Conservation (phyloP, 2,329 filamentous ascomycete species). For the Cytospora leucostoma region DNA sequence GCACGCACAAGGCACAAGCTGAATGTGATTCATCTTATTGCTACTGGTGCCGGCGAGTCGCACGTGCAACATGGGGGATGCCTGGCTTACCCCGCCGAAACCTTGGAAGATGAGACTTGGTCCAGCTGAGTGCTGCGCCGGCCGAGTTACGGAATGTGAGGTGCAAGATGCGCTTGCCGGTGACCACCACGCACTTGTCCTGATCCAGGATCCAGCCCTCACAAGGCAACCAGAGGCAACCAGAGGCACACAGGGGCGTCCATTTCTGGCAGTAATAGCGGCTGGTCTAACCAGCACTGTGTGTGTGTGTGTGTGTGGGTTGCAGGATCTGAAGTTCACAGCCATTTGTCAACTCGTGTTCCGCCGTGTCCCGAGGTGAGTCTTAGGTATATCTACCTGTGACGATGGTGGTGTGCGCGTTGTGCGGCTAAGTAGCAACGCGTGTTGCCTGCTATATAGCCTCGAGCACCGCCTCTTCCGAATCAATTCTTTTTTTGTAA, state of each 20-base stretch:
- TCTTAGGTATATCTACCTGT: conserved; percentile 23
- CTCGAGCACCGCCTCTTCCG: background rate
- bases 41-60: conserved; percentile 9
- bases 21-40: conserved; percentile 20
- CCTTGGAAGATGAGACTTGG: conserved; percentile 17
- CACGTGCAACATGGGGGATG: conserved; percentile 23
- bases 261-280: conserved; percentile 21
- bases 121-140: conserved; percentile 24
- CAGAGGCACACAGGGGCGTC: background rate
- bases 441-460: conserved; percentile 15
- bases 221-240: conserved; percentile 15
- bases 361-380: background rate
- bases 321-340: conserved; percentile 16
- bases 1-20: conserved; percentile 9
- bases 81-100: conserved; percentile 17
- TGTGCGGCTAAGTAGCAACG: conserved; percentile 21
- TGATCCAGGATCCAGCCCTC: conserved; percentile 16
- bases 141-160: conserved; percentile 27
- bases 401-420: conserved; percentile 22
- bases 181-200: conserved; percentile 21
- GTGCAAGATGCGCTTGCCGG: conserved; percentile 23
- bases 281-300: conserved; percentile 23
- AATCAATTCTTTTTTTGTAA: background rate
- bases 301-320: conserved; percentile 22
- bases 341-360: conserved; percentile 5